Evolutionary conservation across 306 rosid species (phyloP).

Genomic region (Mimosa pudica): DNA sequence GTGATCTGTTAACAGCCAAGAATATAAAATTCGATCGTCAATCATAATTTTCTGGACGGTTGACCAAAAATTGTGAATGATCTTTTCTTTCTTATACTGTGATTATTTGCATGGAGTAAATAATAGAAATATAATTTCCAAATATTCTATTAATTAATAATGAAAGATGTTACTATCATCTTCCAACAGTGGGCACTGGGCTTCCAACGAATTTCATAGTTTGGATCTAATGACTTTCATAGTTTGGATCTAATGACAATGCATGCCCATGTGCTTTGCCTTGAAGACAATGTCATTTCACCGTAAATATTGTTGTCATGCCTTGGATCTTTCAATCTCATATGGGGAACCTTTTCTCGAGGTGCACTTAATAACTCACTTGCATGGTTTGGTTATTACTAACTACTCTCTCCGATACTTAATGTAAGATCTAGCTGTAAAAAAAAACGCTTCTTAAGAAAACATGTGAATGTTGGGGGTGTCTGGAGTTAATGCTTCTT

Average conservation of each 20-base stretch:
- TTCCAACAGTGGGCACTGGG: slow-evolving; percentile 32
- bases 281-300: slow-evolving; percentile 1
- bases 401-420: no score
- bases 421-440: no score
- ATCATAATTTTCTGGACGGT: slow-evolving; percentile 26
- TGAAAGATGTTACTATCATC: slow-evolving; percentile 9
- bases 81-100: background rate
- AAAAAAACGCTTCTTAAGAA: no score
- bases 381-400: background rate
- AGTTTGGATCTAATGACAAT: slow-evolving; percentile 6
- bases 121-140: background rate
- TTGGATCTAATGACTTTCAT: slow-evolving; percentile 20
- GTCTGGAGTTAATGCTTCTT: no score
- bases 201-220: slow-evolving; percentile 17
- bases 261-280: slow-evolving; percentile 28
- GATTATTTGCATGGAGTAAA: slow-evolving; percentile 30
- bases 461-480: no score
- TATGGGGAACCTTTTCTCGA: background rate
- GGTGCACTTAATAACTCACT: slow-evolving; percentile 7
- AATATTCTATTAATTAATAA: slow-evolving; percentile 4
- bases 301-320: slow-evolving; percentile 17
- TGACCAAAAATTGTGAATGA: slow-evolving; percentile 23
- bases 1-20: slow-evolving; percentile 31
- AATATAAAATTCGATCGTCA: slow-evolving; percentile 8
- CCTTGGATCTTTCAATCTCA: slow-evolving; percentile 15